Conservation (phyloP, 2,329 filamentous ascomycete species). For the Cercospora sesami region DNA sequence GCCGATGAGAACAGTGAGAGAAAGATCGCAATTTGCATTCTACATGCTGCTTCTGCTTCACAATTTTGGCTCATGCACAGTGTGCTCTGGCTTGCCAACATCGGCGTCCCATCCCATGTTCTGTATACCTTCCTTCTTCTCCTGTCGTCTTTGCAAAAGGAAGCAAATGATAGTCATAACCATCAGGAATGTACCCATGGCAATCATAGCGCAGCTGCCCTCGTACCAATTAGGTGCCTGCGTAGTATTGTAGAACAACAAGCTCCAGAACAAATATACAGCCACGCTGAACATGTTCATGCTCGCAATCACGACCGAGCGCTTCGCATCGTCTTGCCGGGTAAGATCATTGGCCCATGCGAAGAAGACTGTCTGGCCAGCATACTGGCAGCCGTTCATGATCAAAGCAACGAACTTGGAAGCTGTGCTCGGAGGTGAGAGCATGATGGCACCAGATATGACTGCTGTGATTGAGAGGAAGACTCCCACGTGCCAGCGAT, state of each 20-base stretch:
- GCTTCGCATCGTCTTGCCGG: slow-evolving; percentile 31
- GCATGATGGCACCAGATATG: slow-evolving; percentile 31
- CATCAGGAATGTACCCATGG: slow-evolving; percentile 31
- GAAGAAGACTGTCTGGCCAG: slow-evolving; percentile 32
- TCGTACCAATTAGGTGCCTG: slow-evolving; percentile 33
- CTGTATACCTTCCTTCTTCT: slow-evolving; percentile 21
- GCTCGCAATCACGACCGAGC: slow-evolving; percentile 29
- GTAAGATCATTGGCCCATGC: slow-evolving; percentile 34
- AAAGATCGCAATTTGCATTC: neutral
- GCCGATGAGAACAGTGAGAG: neutral
- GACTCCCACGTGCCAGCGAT: slow-evolving; percentile 32
- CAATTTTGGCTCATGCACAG: neutral
- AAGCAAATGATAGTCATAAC: slow-evolving; percentile 28
- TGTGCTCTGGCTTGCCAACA: neutral
- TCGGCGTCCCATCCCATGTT: neutral
- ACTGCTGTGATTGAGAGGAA: slow-evolving; percentile 33
- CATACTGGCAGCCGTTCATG: slow-evolving; percentile 32
- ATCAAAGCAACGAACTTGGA: slow-evolving; percentile 32
- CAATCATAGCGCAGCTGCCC: slow-evolving; percentile 34
- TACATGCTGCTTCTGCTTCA: neutral
- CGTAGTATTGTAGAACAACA: slow-evolving; percentile 34
- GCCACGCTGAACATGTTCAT: slow-evolving; percentile 35
- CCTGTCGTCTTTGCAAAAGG: slow-evolving; percentile 28
- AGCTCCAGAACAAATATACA: slow-evolving; percentile 34
- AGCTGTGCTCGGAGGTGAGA: slow-evolving; percentile 25